Conservation (phyloP, 345 rosid species). For the Acer yangbiense region DNA sequence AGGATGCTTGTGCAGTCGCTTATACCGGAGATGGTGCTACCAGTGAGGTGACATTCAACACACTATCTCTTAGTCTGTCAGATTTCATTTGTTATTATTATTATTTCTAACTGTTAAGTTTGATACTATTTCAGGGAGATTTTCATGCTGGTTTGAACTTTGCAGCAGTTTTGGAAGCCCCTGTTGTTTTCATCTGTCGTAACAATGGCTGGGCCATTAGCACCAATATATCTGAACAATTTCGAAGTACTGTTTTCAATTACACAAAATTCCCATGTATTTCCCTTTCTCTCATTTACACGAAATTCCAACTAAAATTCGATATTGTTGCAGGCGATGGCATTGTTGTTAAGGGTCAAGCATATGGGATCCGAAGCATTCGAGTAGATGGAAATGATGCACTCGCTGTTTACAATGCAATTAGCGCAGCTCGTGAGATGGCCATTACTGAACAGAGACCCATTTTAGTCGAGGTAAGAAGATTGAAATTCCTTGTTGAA, state of each 20-base stretch:
- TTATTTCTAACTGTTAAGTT: background rate
- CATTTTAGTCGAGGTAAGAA: constrained; percentile 57
- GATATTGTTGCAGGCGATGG: constrained; percentile 62
- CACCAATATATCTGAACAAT: constrained; percentile 70
- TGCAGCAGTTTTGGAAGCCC: constrained; percentile 84
- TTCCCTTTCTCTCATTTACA: background rate
- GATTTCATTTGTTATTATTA: background rate
- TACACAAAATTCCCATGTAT: background rate
- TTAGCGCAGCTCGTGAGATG: constrained; percentile 61
- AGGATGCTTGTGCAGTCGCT: constrained; percentile 64
- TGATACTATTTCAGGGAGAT: constrained; percentile 57
- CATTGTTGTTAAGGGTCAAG: constrained; percentile 71
- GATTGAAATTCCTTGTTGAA: too few species aligned
- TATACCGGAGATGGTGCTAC: constrained; percentile 77
- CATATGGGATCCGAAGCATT: constrained; percentile 76
- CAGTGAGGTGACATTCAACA: constrained; percentile 57
- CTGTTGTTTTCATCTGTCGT: constrained; percentile 71
- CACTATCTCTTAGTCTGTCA: background rate
- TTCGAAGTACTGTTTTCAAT: constrained; percentile 53
- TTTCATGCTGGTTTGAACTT: constrained; percentile 87
- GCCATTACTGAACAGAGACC: constrained; percentile 67
- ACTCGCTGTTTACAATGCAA: constrained; percentile 68
- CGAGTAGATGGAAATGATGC: constrained; percentile 88
- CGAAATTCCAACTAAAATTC: background rate
- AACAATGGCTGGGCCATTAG: constrained; percentile 96